Evolutionary conservation across 2,329 filamentous ascomycete species (phyloP), one percentile per base, ranked within the genome.

Genomic region (Stagonosporopsis chrysanthemi): DNA sequence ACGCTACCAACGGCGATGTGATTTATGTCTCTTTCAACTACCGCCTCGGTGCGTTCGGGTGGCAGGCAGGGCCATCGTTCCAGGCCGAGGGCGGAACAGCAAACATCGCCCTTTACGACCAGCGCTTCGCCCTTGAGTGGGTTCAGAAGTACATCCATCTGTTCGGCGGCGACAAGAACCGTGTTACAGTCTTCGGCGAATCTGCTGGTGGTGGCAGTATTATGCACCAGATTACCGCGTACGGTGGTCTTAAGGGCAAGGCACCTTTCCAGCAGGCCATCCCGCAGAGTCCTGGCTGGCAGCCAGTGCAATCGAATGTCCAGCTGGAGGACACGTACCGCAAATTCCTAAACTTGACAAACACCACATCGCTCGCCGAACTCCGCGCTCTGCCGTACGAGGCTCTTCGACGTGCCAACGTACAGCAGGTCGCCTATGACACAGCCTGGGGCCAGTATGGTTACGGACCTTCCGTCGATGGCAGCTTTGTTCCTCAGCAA

Each of bases 21-120:
- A 73, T 83, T 17, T 77, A 78, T 4, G 77, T 81, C 1, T 71
- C 75, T 14, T 68, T 82, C 28, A 80, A 82, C 59, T 82, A 82
- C 55, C 77, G 80, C 61, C 68, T 82, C 0, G 81, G 81, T 22
- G 74, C 74, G 9, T 61, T 77, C 38, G 76, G 77, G 17, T 78
- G 66, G 57, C 59, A 62, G 31, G 60, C 69, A 9, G 76, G 76
- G 1, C 72, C 75, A 3, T 69, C 67, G 0, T 75, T 66, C 51
- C 67, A 75, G 39, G 68, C 70, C 6, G 67, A 75, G 45, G 74
- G 73, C 23, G 75, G 74, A 28, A 62, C 66, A 1, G 65, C 67
- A 41, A 79, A 79, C 45, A 52, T 72, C 15, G 75, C 66, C 0
- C 56, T 79, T 11, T 64, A 72, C 41, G 77, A 79, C 51, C 77